A percentile compares a stretch with the other conserved stretches of the same genome.
Conservation (phyloP, 164 flowering plant genomes). For the Euptelea pleiosperma region DNA sequence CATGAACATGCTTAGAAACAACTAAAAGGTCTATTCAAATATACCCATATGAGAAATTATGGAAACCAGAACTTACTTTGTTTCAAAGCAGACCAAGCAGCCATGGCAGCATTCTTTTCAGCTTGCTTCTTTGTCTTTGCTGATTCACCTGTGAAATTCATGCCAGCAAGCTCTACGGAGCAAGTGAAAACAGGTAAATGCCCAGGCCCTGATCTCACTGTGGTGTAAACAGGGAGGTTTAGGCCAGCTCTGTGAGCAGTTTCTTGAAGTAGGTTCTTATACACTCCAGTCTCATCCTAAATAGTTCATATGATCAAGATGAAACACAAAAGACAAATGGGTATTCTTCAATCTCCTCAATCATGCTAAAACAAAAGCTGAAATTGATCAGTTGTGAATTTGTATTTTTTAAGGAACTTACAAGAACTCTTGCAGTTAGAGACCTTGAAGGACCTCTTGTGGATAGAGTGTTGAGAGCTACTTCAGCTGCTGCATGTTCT, state of each 20-base stretch:
- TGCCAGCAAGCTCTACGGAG: conserved; percentile 54
- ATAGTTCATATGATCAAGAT: too few relatives aligned
- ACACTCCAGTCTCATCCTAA: conserved; percentile 65
- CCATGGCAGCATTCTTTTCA: conserved; percentile 68
- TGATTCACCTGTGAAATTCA: conserved; percentile 49
- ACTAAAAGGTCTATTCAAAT: too few relatives aligned
- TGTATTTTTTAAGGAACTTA: conserved; percentile 22
- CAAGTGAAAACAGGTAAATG: conserved; percentile 55
- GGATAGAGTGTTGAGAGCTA: conserved; percentile 50
- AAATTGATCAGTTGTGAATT: too few relatives aligned
- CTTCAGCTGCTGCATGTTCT: conserved; percentile 67
- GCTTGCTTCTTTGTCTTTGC: conserved; percentile 75
- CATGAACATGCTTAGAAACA: neutral
- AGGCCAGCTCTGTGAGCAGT: conserved; percentile 45
- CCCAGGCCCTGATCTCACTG: conserved; percentile 52
- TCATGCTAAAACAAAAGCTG: too few relatives aligned
- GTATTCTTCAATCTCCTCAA: too few relatives aligned
- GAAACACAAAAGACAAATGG: too few relatives aligned
- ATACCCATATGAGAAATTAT: too few relatives aligned
- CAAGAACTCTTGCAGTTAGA: conserved; percentile 54
- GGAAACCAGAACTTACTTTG: conserved; percentile 23
- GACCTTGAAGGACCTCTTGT: conserved; percentile 49
- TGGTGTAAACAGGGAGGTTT: conserved; percentile 47
- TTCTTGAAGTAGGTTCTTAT: conserved; percentile 34
- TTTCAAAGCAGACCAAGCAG: conserved; percentile 63